These are phyloP conservation scores for Marchantia paleacea DNA, from an alignment of 225 moss, liverwort and hornwort genomes.

Conservation along the genomic window DNA sequence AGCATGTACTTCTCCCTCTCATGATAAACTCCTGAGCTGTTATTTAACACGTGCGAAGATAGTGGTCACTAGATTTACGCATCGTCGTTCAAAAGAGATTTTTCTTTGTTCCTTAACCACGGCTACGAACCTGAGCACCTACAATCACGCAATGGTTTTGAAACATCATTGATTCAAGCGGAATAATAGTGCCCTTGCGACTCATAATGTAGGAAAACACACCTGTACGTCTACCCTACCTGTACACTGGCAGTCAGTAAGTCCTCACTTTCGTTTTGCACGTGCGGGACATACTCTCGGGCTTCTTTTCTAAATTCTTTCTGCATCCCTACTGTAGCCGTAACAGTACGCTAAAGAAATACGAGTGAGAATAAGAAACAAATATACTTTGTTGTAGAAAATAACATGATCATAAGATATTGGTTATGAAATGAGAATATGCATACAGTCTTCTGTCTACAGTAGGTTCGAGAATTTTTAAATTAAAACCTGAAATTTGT, in stretches of 20 bases:
- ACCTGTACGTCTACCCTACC: not conserved
- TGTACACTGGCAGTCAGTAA: not conserved
- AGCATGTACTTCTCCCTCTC: constrained; percentile 7
- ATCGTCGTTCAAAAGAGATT: constrained; percentile 1
- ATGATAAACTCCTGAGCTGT: constrained; percentile 11
- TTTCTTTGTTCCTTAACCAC: no score
- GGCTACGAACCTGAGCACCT: not conserved
- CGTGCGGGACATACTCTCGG: not conserved
- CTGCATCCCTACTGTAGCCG: no score
- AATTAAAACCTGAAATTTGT: no score
- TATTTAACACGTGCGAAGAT: not conserved
- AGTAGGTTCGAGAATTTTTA: no score
- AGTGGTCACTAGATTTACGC: constrained; percentile 16
- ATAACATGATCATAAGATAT: no score
- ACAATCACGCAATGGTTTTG: not conserved
- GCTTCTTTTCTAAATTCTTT: no score
- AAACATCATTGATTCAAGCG: not conserved
- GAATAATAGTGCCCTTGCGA: not conserved
- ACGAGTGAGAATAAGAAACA: no score
- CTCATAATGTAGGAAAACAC: not conserved
- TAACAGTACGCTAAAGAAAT: no score
- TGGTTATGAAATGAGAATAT: no score
- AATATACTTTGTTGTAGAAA: no score
- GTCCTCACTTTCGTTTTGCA: not conserved
- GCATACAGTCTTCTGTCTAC: no score